Percentiles rank a stretch among this genome's conserved stretches.
Evolutionary conservation across 2,329 filamentous ascomycete genomes (phyloP).

Genomic region (Tolypocladium tundrense): DNA sequence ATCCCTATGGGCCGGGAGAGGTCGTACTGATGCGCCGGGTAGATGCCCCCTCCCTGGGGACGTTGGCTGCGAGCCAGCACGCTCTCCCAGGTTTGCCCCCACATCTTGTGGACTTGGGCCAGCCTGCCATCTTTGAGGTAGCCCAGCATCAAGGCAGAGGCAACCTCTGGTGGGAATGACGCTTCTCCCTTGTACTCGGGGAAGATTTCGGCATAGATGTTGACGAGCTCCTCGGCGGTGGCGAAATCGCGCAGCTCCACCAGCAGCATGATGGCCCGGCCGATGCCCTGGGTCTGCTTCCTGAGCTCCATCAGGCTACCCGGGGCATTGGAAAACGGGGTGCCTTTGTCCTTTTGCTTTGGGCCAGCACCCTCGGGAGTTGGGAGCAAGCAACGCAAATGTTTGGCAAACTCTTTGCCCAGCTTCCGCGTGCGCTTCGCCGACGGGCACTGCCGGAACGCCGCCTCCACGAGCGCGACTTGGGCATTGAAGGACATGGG

Average conservation of each 20-base stretch:
- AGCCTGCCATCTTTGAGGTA: constrained; percentile 48
- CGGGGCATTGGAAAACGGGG: neutral
- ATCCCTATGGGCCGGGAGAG: constrained; percentile 37
- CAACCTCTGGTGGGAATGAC: constrained; percentile 40
- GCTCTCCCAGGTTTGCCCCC: constrained; percentile 49
- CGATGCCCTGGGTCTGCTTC: constrained; percentile 17
- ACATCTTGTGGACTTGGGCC: constrained; percentile 53
- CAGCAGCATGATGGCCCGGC: constrained; percentile 22
- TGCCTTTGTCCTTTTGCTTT: neutral
- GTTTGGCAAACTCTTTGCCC: constrained; percentile 17
- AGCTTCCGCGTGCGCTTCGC: constrained; percentile 13
- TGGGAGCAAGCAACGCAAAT: constrained; percentile 14
- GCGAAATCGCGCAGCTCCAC: constrained; percentile 32
- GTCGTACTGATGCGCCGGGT: constrained; percentile 41
- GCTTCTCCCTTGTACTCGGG: constrained; percentile 20
- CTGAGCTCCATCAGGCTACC: constrained; percentile 12
- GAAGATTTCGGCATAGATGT: constrained; percentile 37
- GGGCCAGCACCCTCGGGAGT: neutral
- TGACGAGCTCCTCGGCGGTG: constrained; percentile 46
- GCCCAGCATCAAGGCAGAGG: constrained; percentile 58
- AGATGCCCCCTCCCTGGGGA: constrained; percentile 17
- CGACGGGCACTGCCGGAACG: constrained; percentile 15
- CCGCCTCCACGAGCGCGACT: constrained; percentile 31
- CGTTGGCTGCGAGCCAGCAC: constrained; percentile 28
- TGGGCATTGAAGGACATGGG: constrained; percentile 31